Percentiles rank a stretch among this genome's conserved stretches.
Evolutionary conservation across 495 filamentous ascomycete species (phyloP).

Genomic region (Penicillium macrosclerotiorum): DNA sequence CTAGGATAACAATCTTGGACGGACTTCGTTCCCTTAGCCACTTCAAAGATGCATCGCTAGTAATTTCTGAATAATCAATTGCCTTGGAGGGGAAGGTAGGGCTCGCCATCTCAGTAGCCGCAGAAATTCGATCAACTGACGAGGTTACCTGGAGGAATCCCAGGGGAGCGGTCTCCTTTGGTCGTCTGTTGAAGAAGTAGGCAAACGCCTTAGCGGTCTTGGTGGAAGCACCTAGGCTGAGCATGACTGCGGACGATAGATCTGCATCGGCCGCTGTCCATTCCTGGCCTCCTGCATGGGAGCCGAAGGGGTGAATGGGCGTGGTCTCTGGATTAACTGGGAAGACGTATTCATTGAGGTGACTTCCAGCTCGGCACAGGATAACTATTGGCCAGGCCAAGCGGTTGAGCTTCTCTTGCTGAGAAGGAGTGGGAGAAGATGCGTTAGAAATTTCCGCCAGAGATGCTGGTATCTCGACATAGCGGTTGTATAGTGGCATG

Average conservation of each 20-base stretch:
- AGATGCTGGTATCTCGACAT: conserved; percentile 21
- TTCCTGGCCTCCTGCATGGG: conserved; percentile 2
- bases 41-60: conserved; percentile 1
- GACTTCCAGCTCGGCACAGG: conserved; percentile 46
- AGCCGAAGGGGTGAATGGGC: conserved; percentile 40
- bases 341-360: conserved; percentile 50
- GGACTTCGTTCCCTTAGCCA: too few species aligned
- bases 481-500: conserved; percentile 55
- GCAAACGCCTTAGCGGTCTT: conserved; percentile 50
- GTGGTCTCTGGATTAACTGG: conserved; percentile 15
- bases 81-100: conserved; percentile 14
- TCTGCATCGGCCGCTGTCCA: conserved; percentile 48
- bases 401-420: conserved; percentile 9
- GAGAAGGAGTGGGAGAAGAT: neutral
- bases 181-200: conserved; percentile 20
- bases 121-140: conserved; percentile 9
- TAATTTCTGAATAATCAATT: conserved; percentile 23
- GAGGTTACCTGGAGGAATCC: conserved; percentile 31
- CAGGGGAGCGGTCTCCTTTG: conserved; percentile 12
- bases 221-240: conserved; percentile 45
- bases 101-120: conserved; percentile 28
- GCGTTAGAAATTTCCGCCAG: conserved; percentile 3
- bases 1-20: too few species aligned
- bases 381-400: conserved; percentile 43
- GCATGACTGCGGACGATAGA: conserved; percentile 35